These are phyloP conservation scores for Sugiyamaella mastotermitis DNA, from an alignment of 805 yeast genomes.

Conservation along the genomic window DNA sequence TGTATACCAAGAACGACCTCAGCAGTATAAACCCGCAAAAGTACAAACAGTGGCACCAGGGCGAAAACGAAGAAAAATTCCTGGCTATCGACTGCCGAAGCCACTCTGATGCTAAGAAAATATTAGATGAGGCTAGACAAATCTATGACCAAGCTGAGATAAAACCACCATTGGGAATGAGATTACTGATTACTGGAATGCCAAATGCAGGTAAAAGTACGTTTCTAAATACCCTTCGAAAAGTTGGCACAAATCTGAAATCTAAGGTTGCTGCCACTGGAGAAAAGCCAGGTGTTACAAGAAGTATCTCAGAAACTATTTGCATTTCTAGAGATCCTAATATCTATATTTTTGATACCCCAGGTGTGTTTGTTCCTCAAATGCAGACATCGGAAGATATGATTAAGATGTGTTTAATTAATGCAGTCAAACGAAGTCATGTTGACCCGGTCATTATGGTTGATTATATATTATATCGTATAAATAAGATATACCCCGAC, in stretches of 20 bases:
- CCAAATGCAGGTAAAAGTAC: slow-evolving; percentile 98
- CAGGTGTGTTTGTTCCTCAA: slow-evolving; percentile 84
- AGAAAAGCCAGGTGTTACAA: slow-evolving; percentile 84
- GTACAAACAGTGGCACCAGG: slow-evolving; percentile 45
- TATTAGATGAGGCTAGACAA: slow-evolving; percentile 46
- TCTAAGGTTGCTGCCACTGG: slow-evolving; percentile 79
- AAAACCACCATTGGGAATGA: slow-evolving; percentile 77
- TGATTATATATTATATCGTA: slow-evolving; percentile 69
- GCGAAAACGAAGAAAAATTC: slow-evolving; percentile 41
- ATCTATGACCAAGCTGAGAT: slow-evolving; percentile 43
- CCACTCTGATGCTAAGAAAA: slow-evolving; percentile 40
- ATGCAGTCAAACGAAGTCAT: slow-evolving; percentile 62
- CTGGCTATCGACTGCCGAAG: slow-evolving; percentile 49
- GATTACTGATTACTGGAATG: slow-evolving; percentile 81
- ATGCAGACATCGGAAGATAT: slow-evolving; percentile 60
- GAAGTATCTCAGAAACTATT: slow-evolving; percentile 70
- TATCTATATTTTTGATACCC: slow-evolving; percentile 77
- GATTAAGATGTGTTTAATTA: slow-evolving; percentile 67
- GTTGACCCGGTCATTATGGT: slow-evolving; percentile 83
- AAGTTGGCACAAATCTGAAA: slow-evolving; percentile 31
- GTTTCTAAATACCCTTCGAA: slow-evolving; percentile 66
- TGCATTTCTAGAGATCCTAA: slow-evolving; percentile 55
- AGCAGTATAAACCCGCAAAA: slow-evolving; percentile 38
- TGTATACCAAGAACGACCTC: slow-evolving; percentile 74
- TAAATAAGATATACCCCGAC: slow-evolving; percentile 42